Conservation (phyloP, 2,329 filamentous ascomycete species). For the Calonectria pauciramosa region DNA sequence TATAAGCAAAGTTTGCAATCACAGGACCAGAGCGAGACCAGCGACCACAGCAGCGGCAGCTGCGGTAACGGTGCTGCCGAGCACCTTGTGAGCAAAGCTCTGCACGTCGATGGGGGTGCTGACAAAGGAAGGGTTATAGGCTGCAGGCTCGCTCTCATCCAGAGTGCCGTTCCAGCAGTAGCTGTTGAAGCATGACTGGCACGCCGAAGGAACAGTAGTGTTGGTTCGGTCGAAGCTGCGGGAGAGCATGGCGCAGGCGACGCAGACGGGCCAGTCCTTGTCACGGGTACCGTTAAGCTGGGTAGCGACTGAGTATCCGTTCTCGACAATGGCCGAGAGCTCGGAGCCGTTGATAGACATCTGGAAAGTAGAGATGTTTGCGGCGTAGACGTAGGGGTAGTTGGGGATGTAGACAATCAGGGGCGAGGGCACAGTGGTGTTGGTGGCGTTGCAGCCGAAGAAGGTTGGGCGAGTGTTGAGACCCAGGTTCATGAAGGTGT, state of each 20-base stretch:
- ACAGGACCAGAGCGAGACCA: constrained; percentile 36
- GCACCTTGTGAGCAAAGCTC: constrained; percentile 35
- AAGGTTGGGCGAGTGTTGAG: constrained; percentile 73
- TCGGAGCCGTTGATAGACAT: constrained; percentile 72
- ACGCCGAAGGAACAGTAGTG: constrained; percentile 78
- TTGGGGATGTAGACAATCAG: constrained; percentile 87
- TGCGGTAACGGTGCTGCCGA: constrained; percentile 33
- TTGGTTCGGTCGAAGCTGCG: constrained; percentile 81
- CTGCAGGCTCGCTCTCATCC: constrained; percentile 50
- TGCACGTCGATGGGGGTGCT: constrained; percentile 44
- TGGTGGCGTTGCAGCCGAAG: constrained; percentile 73
- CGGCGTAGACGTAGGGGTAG: constrained; percentile 80
- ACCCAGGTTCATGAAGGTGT: constrained; percentile 69
- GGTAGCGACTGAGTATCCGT: constrained; percentile 88
- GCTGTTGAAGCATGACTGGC: constrained; percentile 79
- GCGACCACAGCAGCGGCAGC: constrained; percentile 35
- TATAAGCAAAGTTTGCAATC: background rate
- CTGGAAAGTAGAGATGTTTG: constrained; percentile 86
- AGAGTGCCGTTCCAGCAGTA: constrained; percentile 96
- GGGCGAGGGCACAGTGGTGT: constrained; percentile 69
- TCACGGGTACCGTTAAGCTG: constrained; percentile 85
- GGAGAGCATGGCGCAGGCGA: constrained; percentile 87
- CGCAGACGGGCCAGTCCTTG: constrained; percentile 82
- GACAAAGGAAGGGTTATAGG: constrained; percentile 47
- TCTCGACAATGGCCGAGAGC: constrained; percentile 85